Conservation (phyloP, 2,329 filamentous ascomycete species). For the Hypoxylon sp. region DNA sequence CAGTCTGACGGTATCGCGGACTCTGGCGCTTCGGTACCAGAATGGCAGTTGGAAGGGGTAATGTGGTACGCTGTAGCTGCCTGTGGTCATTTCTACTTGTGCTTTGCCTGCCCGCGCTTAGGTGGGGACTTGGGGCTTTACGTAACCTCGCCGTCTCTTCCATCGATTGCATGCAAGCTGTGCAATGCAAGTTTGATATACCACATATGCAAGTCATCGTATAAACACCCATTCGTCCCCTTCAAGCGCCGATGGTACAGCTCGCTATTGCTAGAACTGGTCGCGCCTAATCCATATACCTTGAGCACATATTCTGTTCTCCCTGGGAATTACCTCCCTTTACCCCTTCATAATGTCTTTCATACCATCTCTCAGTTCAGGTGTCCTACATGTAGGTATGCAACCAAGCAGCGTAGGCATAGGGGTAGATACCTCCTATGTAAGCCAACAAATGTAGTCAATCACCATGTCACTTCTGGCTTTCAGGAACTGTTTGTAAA, state of each 20-base stretch:
- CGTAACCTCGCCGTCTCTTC: constrained; percentile 8
- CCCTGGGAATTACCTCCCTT: no score
- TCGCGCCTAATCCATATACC: background rate
- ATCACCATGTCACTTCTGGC: background rate
- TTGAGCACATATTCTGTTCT: no score
- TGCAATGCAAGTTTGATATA: background rate
- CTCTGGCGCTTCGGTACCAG: background rate
- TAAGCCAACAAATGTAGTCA: no score
- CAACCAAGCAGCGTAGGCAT: no score
- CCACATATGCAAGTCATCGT: background rate
- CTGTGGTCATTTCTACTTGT: no score
- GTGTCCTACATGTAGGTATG: no score
- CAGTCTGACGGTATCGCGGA: constrained; percentile 21
- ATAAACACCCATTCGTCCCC: background rate
- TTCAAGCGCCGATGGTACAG: constrained; percentile 10
- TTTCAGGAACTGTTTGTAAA: background rate
- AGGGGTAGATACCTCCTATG: no score
- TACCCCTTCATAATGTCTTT: no score
- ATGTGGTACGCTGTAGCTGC: no score
- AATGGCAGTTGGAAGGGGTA: no score
- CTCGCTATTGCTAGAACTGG: constrained; percentile 15
- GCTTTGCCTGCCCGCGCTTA: background rate
- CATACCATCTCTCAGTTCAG: no score
- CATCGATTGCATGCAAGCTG: background rate
- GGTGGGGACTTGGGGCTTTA: constrained; percentile 12